phyloP scores from a whole-genome alignment of 169 alveolate species.

The Plasmodium coatneyi region DNA sequence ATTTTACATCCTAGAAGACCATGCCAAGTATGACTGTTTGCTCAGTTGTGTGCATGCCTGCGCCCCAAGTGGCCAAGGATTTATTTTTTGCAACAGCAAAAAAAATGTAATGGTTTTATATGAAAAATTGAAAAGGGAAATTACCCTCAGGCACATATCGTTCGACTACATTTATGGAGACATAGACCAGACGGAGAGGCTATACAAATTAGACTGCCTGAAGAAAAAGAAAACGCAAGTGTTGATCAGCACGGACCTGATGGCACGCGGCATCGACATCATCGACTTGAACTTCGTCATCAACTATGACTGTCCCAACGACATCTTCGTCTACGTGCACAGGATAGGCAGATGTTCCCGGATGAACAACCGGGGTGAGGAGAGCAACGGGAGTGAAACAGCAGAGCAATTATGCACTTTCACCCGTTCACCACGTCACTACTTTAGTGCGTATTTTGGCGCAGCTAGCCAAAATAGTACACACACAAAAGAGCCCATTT shows the following conservation, averaged over 20 bases:
- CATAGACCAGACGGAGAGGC: conserved; percentile 97
- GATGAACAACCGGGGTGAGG: conserved; percentile 65
- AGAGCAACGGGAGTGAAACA: background rate
- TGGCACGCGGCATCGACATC: conserved; percentile 99
- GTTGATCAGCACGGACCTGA: conserved; percentile 97
- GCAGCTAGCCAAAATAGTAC: background rate
- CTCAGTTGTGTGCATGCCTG: background rate
- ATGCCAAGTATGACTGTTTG: conserved; percentile 1
- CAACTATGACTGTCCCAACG: conserved; percentile 98
- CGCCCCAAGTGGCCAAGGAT: conserved; percentile 88
- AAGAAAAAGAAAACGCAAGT: conserved; percentile 98
- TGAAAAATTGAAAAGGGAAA: conserved; percentile 93
- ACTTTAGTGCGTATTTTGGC: background rate
- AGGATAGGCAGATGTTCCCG: conserved; percentile 90
- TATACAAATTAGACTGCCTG: conserved; percentile 96
- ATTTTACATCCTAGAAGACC: conserved; percentile 57
- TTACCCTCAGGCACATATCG: conserved; percentile 3
- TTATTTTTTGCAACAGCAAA: conserved; percentile 98
- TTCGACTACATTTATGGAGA: conserved; percentile 98
- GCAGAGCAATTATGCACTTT: background rate
- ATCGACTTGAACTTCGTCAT: conserved; percentile 97
- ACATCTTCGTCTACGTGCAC: conserved; percentile 97
- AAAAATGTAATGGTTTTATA: conserved; percentile 95
- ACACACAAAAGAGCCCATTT: background rate
- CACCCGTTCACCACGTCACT: background rate